Evolutionary conservation across 2,329 filamentous ascomycete species (phyloP).

Genomic region (Chalaropsis ovoidea): DNA sequence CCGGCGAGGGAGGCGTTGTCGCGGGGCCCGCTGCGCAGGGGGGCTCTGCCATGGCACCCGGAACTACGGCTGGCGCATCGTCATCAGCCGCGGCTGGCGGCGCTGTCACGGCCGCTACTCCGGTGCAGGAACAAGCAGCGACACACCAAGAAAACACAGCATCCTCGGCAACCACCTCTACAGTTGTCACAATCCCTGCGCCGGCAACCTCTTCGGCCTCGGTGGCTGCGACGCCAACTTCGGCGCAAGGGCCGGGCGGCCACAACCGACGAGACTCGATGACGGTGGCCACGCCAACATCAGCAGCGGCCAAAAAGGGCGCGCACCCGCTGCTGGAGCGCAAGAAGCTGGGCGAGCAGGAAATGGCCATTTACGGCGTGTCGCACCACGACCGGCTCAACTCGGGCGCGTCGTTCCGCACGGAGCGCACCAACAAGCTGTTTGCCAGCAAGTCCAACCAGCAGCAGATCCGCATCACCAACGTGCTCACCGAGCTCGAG

Average conservation of each 20-base stretch:
- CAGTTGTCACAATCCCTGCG: conserved; percentile 25
- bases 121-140: neutral
- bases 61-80: conserved; percentile 3
- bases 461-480: conserved; percentile 64
- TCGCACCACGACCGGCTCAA: conserved; percentile 74
- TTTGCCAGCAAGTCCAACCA: conserved; percentile 66
- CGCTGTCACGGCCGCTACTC: conserved; percentile 1
- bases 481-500: conserved; percentile 60
- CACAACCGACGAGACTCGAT: conserved; percentile 39
- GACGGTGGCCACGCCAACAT: conserved; percentile 33
- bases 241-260: conserved; percentile 24
- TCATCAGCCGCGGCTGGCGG: conserved; percentile 1
- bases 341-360: conserved; percentile 61
- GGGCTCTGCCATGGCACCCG: neutral
- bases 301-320: conserved; percentile 28
- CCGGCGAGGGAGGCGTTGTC: conserved; percentile 48
- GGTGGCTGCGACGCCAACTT: neutral
- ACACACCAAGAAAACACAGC: conserved; percentile 17
- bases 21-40: conserved; percentile 34
- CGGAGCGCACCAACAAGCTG: conserved; percentile 68
- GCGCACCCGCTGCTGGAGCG: conserved; percentile 41
- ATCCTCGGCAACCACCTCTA: conserved; percentile 29
- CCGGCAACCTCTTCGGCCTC: conserved; percentile 24
- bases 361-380: conserved; percentile 74
- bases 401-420: conserved; percentile 80